A percentile compares a stretch with the other conserved stretches of the same genome.
phyloP scores from a whole-genome alignment of 148 eudicot genomes.

The Oxyria digyna region DNA sequence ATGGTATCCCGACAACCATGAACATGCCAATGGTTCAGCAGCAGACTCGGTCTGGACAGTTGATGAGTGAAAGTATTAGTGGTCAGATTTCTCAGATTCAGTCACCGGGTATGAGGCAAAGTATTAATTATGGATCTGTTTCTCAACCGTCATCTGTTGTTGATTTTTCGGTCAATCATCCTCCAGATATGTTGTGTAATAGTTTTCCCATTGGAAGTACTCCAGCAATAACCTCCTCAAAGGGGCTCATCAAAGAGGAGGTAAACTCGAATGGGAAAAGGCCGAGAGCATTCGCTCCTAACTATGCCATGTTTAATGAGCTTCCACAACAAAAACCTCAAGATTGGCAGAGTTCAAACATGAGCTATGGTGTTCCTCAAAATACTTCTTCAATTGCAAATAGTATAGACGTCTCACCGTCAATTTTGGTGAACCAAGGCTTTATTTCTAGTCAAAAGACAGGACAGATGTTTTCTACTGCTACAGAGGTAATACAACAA shows the following conservation, averaged over 20 bases:
- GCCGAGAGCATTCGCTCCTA: constrained; percentile 37
- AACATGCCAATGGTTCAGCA: constrained; percentile 38
- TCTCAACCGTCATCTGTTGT: constrained; percentile 29
- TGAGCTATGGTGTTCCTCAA: constrained; percentile 27
- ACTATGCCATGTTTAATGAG: constrained; percentile 50
- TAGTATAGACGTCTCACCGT: constrained; percentile 39
- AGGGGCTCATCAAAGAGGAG: constrained; percentile 10
- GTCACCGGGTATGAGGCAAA: constrained; percentile 16
- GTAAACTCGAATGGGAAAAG: constrained; percentile 1
- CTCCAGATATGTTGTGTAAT: constrained; percentile 14
- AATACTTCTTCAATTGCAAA: constrained; percentile 24
- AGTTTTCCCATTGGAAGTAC: constrained; percentile 41
- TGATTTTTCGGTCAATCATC: constrained; percentile 26
- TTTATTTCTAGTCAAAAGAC: constrained; percentile 11
- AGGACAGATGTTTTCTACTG: constrained; percentile 29
- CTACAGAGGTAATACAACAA: constrained; percentile 21
- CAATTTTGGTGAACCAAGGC: constrained; percentile 49
- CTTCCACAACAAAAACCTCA: constrained; percentile 41
- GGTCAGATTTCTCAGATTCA: constrained; percentile 23
- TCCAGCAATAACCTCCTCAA: constrained; percentile 31
- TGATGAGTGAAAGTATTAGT: constrained; percentile 23
- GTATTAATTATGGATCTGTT: constrained; percentile 15
- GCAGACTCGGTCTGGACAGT: constrained; percentile 29
- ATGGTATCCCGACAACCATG: constrained; percentile 79
- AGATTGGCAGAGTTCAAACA: constrained; percentile 44